A percentile compares a stretch with the other conserved stretches of the same genome.
These are phyloP conservation scores for Oryza officinalis DNA, from an alignment of 176 grass and related monocot species.

Conservation along the genomic window DNA sequence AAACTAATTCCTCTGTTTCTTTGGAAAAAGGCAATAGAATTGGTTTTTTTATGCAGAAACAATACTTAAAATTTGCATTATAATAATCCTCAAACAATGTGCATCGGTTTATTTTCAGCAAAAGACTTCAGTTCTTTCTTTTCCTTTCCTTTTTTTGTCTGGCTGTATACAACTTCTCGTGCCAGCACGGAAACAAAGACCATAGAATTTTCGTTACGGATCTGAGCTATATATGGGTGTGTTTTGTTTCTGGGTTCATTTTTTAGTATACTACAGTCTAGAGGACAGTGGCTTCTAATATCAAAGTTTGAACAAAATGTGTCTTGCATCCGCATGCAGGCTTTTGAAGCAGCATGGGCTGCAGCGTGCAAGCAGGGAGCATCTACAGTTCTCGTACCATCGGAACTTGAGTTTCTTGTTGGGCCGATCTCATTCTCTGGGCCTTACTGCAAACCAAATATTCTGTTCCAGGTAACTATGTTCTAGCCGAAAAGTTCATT, in stretches of 20 bases:
- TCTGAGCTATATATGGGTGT: conserved; percentile 24
- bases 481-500: conserved; percentile 8
- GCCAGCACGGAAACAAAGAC: neutral
- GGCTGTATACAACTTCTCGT: neutral
- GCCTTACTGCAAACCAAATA: conserved; percentile 89
- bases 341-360: conserved; percentile 91
- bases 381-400: conserved; percentile 74
- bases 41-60: neutral
- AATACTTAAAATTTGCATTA: neutral
- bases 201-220: conserved; percentile 13
- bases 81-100: neutral
- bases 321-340: conserved; percentile 44
- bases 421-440: conserved; percentile 96
- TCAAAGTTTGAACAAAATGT: conserved; percentile 26
- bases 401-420: conserved; percentile 74
- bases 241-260: neutral
- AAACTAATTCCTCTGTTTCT: neutral
- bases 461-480: conserved; percentile 85
- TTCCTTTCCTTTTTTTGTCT: neutral
- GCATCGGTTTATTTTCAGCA: neutral
- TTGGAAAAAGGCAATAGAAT: neutral
- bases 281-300: conserved; percentile 8
- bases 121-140: neutral
- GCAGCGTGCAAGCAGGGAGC: conserved; percentile 78
- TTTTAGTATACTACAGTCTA: conserved; percentile 1